Evolutionary conservation across 441 rosid genomes (phyloP).

Genomic region (Jatropha multifida): DNA sequence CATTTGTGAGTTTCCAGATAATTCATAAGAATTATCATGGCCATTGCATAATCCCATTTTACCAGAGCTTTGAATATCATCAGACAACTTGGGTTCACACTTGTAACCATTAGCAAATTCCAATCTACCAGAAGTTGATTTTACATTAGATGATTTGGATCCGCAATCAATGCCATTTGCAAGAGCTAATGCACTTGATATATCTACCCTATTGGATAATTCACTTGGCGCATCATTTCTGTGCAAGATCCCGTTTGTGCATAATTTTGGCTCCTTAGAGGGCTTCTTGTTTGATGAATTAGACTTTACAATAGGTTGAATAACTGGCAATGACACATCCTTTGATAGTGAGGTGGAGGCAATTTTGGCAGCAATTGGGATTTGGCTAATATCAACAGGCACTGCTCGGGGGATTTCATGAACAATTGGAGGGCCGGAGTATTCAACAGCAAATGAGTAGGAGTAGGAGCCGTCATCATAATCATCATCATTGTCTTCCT

Average conservation of each 20-base stretch:
- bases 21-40: conserved; percentile 19
- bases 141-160: conserved; percentile 19
- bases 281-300: conserved; percentile 21
- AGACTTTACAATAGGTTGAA: conserved; percentile 55
- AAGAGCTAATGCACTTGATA: conserved; percentile 24
- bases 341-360: conserved; percentile 48
- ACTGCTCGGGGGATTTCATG: conserved; percentile 73
- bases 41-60: conserved; percentile 12
- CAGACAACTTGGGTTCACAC: conserved; percentile 9
- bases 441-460: conserved; percentile 74
- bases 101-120: conserved; percentile 4
- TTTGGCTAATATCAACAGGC: conserved; percentile 64
- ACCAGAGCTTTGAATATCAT: conserved; percentile 14
- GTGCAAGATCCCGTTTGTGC: not conserved
- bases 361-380: conserved; percentile 75
- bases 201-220: conserved; percentile 27
- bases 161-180: conserved; percentile 8
- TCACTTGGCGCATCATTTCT: conserved; percentile 27
- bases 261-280: conserved; percentile 25
- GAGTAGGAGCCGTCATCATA: conserved; percentile 30
- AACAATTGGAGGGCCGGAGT: conserved; percentile 72
- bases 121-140: conserved; percentile 18
- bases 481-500: conserved; percentile 35
- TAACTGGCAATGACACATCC: conserved; percentile 60
- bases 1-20: conserved; percentile 22